Base-by-base conservation (phyloP, 2,329 filamentous ascomycete genomes). In the Alternaria panax region DNA sequence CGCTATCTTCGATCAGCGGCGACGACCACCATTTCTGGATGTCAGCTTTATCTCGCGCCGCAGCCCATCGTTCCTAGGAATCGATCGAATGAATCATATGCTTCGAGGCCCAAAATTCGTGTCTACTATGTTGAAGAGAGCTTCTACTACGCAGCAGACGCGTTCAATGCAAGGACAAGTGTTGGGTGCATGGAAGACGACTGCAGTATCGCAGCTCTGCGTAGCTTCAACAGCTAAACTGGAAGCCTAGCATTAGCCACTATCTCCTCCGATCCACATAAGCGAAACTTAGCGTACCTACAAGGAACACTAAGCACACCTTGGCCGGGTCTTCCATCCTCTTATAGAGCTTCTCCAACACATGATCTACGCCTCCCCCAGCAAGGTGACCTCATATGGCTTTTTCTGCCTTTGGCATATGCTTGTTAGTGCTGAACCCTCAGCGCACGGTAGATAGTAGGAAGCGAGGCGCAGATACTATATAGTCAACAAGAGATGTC, bases 1-100 rank as follows among this genome's bases (percentile, higher is more conserved):
- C 62, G 72, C 75, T 75, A 77, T 76, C 74, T 71, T 59, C 14
- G 73, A 77, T 77, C 73, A 66, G 68, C 73, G 60, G 52, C 22
- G 53, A 54, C 46, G n/a, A 53, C 54, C 63, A 43, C 68, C 67
- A 47, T 30, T 67, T 69, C 52, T 11, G 62, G 67, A 30, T 32
- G 41, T 51, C 53, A 57, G 64, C 70, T 69, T 59, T 51, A 71
- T 71, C 68, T 64, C 60, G 64, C 59, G 60, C 63, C 59, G 62
- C 53, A 63, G 66, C 62, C 43, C 59, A 43, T 56, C 41, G 22
- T 42, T 51, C 16, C 16, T 42, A 43, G 28, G 30, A 48, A 67
- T 62, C 59, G 54, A 66, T 48, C 55, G 56, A 64, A 66, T 61
- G 45, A 51, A 16, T 25, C 18, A 6, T 9, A 51, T 51, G 6